These are phyloP conservation scores for Capsicum chinense DNA, from an alignment of 257 asterid genomes.

Conservation along the genomic window DNA sequence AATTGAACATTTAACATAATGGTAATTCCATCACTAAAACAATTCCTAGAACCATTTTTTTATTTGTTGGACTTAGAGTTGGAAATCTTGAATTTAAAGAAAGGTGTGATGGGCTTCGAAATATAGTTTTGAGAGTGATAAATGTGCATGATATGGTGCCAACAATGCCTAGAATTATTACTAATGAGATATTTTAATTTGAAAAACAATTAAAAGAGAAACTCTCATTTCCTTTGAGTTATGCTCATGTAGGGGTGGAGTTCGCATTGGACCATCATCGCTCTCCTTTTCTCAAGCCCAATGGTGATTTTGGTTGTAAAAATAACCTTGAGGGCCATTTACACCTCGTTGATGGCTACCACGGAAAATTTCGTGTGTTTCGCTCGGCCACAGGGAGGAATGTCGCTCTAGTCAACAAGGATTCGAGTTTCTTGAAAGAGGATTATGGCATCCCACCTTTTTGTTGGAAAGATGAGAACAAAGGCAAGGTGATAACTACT, in stretches of 20 bases:
- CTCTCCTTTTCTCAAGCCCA: conserved; percentile 60
- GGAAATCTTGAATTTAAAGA: conserved; percentile 74
- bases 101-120: conserved; percentile 66
- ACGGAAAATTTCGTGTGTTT: conserved; percentile 49
- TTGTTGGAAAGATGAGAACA: conserved; percentile 88
- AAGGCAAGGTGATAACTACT: conserved; percentile 63
- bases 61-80: conserved; percentile 70
- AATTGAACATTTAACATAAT: conserved; percentile 45
- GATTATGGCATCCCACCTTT: conserved; percentile 63
- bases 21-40: conserved; percentile 32
- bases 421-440: conserved; percentile 55
- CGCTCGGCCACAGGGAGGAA: conserved; percentile 51
- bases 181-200: conserved; percentile 66
- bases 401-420: conserved; percentile 69
- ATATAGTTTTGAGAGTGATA: conserved; percentile 55
- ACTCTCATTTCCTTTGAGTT: conserved; percentile 73
- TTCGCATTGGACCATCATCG: conserved; percentile 55
- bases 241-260: conserved; percentile 79
- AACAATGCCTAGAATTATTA: conserved; percentile 63
- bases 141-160: conserved; percentile 77
- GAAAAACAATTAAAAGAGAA: conserved; percentile 62
- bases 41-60: conserved; percentile 62
- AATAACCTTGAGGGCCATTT: conserved; percentile 74
- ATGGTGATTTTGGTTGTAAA: conserved; percentile 47
- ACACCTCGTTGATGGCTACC: conserved; percentile 73